These are phyloP conservation scores for Eucalyptus tenuipes DNA, from an alignment of 345 rosid genomes.

Conservation along the genomic window DNA sequence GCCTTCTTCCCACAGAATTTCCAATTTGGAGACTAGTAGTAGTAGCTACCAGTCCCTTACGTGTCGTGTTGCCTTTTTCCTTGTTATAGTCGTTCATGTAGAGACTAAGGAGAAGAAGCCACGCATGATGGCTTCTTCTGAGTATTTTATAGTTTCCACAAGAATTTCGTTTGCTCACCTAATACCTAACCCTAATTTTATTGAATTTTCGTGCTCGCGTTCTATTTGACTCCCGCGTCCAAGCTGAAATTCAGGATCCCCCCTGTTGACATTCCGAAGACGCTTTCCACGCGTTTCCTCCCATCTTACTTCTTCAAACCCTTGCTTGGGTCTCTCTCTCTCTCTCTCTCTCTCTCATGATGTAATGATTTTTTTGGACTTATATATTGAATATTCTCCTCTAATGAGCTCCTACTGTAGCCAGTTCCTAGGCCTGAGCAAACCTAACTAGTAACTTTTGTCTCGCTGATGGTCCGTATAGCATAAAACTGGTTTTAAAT, in stretches of 20 bases:
- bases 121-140: neutral
- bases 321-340: neutral
- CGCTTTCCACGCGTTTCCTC: neutral
- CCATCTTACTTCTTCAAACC: neutral
- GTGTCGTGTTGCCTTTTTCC: neutral
- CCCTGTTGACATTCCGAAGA: neutral
- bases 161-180: conserved; percentile 21
- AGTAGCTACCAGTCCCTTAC: neutral
- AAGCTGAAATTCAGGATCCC: neutral
- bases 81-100: neutral
- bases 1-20: neutral
- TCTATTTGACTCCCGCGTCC: neutral
- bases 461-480: neutral
- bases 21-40: neutral
- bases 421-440: neutral
- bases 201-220: neutral
- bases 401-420: neutral
- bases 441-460: neutral
- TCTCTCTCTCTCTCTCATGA: neutral
- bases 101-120: neutral
- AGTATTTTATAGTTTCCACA: neutral
- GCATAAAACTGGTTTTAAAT: neutral
- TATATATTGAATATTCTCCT: neutral
- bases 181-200: conserved; percentile 21
- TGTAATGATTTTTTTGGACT: neutral